A percentile compares a stretch with the other conserved stretches of the same genome.
These are phyloP conservation scores for Yarrowia hollandica DNA, from an alignment of 805 yeast genomes.

Conservation along the genomic window DNA sequence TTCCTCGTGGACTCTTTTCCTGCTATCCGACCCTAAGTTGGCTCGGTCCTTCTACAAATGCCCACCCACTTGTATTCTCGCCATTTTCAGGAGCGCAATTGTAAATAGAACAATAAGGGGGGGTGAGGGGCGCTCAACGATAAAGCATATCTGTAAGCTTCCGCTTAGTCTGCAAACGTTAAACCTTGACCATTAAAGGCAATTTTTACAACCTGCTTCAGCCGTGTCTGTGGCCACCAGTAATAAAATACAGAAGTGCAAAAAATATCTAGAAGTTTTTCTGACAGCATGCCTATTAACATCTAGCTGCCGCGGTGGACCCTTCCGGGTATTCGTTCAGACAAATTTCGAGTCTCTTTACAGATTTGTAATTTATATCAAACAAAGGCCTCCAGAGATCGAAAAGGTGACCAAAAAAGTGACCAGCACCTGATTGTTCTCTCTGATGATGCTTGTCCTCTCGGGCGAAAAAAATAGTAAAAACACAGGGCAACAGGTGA, in stretches of 20 bases:
- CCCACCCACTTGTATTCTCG: slow-evolving; percentile 26
- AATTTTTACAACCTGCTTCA: slow-evolving; percentile 16
- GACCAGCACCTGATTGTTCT: not conserved
- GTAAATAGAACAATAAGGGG: slow-evolving; percentile 11
- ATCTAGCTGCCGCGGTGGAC: slow-evolving; percentile 5
- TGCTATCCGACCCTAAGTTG: slow-evolving; percentile 15
- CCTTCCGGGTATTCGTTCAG: not conserved
- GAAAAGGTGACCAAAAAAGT: not conserved
- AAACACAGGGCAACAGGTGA: not conserved
- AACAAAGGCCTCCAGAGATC: not conserved
- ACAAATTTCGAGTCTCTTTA: not conserved
- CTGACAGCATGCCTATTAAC: not conserved
- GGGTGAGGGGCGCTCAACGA: not conserved
- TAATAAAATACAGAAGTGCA: not conserved
- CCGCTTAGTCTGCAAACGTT: slow-evolving; percentile 14
- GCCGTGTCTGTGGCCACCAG: slow-evolving; percentile 22
- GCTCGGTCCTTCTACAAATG: slow-evolving; percentile 7
- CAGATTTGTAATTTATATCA: not conserved
- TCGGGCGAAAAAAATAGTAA: not conserved
- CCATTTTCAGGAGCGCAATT: slow-evolving; percentile 10
- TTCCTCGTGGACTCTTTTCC: not conserved
- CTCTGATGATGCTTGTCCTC: not conserved
- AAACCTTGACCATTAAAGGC: slow-evolving; percentile 18
- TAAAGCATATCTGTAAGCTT: slow-evolving; percentile 13
- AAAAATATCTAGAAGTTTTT: not conserved